A percentile compares a stretch with the other conserved stretches of the same genome.
These are phyloP conservation scores for Pseudonitzschia multiseries DNA, from an alignment of 108 stramenopile genomes.

Conservation along the genomic window DNA sequence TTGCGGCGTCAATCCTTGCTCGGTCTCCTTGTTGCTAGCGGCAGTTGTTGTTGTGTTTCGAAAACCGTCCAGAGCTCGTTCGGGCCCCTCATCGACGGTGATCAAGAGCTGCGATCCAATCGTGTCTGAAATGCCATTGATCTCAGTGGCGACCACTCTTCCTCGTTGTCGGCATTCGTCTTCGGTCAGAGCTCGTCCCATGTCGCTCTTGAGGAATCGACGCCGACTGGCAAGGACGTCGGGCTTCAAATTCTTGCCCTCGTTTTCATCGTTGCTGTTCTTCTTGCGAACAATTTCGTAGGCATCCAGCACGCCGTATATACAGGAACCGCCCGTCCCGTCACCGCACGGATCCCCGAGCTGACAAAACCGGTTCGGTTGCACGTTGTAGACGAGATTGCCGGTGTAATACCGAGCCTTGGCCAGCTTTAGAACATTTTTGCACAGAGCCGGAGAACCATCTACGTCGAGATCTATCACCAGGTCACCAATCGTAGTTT, in stretches of 20 bases:
- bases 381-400: conserved; percentile 70
- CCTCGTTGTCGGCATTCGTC: conserved; percentile 70
- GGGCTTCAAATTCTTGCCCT: not conserved
- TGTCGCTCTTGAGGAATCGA: conserved; percentile 59
- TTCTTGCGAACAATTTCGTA: not conserved
- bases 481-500: conserved; percentile 85
- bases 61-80: conserved; percentile 65
- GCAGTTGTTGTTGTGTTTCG: not conserved
- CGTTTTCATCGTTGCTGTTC: conserved; percentile 3
- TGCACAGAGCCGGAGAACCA: conserved; percentile 71
- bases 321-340: conserved; percentile 91
- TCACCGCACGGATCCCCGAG: conserved; percentile 92
- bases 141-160: conserved; percentile 69
- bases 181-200: conserved; percentile 55
- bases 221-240: conserved; percentile 37
- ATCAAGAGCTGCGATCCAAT: conserved; percentile 95
- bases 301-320: conserved; percentile 53
- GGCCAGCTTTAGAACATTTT: conserved; percentile 80
- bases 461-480: conserved; percentile 83
- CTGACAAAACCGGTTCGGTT: conserved; percentile 69
- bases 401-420: conserved; percentile 80
- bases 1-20: conserved; percentile 30
- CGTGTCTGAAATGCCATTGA: conserved; percentile 63
- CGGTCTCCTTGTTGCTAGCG: conserved; percentile 28
- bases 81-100: conserved; percentile 70